Conservation (phyloP, 2,329 filamentous ascomycete genomes). For the Aspergillus sp. region DNA sequence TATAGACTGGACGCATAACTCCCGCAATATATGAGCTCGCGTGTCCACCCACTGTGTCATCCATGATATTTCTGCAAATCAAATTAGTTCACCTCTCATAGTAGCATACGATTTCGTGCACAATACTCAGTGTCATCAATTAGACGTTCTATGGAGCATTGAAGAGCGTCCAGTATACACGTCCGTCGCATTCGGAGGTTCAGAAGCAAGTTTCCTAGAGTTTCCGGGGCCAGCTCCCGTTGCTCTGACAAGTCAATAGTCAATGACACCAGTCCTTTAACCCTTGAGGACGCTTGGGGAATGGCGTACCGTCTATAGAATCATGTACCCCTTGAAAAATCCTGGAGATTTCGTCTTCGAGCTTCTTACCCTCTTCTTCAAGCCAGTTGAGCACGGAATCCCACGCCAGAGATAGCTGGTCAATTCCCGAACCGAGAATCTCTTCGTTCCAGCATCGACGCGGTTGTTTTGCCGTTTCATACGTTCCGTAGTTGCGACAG, state of each 20-base stretch:
- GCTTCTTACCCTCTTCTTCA: background rate
- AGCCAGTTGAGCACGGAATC: background rate
- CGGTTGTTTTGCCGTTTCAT: background rate
- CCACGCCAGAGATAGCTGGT: background rate
- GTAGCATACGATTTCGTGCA: background rate
- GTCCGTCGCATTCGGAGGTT: constrained; percentile 1
- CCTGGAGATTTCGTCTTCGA: background rate
- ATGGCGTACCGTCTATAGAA: background rate
- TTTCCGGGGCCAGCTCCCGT: background rate
- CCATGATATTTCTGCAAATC: constrained; percentile 1
- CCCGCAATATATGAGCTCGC: constrained; percentile 16
- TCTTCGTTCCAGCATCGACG: constrained; percentile 21
- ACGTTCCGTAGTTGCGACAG: constrained; percentile 19
- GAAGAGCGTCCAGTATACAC: constrained; percentile 7
- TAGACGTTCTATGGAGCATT: background rate
- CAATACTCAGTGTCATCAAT: constrained; percentile 3
- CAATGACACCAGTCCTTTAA: background rate
- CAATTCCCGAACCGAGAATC: constrained; percentile 5
- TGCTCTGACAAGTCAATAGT: background rate
- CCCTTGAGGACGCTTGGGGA: too few relatives aligned
- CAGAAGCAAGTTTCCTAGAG: background rate
- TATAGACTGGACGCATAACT: constrained; percentile 15
- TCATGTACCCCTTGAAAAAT: background rate
- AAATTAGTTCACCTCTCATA: background rate
- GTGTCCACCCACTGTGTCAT: constrained; percentile 11